Base-by-base conservation (phyloP, 345 rosid species). In the Pelargonium nanum region DNA sequence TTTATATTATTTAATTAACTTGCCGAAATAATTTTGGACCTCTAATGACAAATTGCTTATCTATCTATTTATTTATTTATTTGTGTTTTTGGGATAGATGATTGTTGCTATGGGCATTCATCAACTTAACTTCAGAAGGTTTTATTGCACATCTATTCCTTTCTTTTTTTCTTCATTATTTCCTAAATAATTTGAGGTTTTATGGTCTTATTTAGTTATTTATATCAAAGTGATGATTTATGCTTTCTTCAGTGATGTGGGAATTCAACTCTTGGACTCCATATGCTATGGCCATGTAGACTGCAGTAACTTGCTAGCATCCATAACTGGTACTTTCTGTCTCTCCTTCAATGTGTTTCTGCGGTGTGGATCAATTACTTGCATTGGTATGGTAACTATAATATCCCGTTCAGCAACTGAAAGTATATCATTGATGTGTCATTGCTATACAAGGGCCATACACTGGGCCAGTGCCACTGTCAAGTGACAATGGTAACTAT, bases 41-140 rank as follows among this genome's bases (percentile, higher is more conserved):
- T n/a, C 51, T 68, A 75, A 53, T 59, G 16, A 40, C 16, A 12
- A 40, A 7, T 40, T 50, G 63, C 51, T 65, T 23, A 60, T 74
- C 4, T 2, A 52, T 19, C n/a, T n/a, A n/a, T 30, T 23, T 45
- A 10, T 30, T 10, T 34, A 57, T 61, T 58, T 57, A 26, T n/a
- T 53, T 54, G 19, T 32, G 60, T 26, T 55, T 61, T 52, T 60
- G 56, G n/a, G 19, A 60, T 81, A 92, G 96, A 80, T 89, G 81
- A 67, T 92, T 15, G 56, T 80, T 59, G 91, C 88, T 22, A 75
- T 92, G 86, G 96, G 98, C 23, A 71, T 92, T 24, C 95, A 83
- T 79, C 81, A 92, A 63, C 54, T 92, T 74, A 84, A 92, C 73
- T 85, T 92, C 67, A 82, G 93, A 80, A 92, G 98, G 98, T 92